Conservation (phyloP, 2,329 filamentous ascomycete species). For the Akanthomyces lecanii region DNA sequence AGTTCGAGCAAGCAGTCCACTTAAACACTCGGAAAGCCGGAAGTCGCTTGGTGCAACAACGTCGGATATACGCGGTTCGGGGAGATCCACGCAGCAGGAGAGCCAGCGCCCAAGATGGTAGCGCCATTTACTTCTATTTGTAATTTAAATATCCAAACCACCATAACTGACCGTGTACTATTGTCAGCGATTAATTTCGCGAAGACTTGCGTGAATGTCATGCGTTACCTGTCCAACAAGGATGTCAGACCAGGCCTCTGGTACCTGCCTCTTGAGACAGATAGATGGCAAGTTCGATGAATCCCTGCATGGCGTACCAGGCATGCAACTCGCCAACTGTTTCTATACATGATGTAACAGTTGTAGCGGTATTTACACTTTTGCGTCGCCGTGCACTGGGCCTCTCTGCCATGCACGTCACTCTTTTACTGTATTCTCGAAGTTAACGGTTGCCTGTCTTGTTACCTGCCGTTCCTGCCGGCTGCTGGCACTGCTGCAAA, state of each 20-base stretch:
- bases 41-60: constrained; percentile 20
- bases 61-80: neutral
- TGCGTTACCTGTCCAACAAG: constrained; percentile 1
- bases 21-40: constrained; percentile 34
- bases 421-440: neutral
- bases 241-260: neutral
- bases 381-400: neutral
- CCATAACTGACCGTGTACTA: neutral
- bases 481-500: neutral
- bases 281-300: neutral
- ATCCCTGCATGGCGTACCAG: neutral
- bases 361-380: neutral
- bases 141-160: neutral
- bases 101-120: constrained; percentile 10
- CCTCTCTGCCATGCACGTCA: neutral
- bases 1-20: constrained; percentile 37
- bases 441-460: neutral
- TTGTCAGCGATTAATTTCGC: neutral
- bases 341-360: neutral
- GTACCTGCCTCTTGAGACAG: neutral
- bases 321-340: neutral
- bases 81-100: neutral
- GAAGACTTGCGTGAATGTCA: neutral
- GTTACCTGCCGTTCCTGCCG: neutral
- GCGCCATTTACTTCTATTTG: neutral